These are phyloP conservation scores for Lonicera japonica DNA, from an alignment of 129 eudicot species.

Conservation along the genomic window DNA sequence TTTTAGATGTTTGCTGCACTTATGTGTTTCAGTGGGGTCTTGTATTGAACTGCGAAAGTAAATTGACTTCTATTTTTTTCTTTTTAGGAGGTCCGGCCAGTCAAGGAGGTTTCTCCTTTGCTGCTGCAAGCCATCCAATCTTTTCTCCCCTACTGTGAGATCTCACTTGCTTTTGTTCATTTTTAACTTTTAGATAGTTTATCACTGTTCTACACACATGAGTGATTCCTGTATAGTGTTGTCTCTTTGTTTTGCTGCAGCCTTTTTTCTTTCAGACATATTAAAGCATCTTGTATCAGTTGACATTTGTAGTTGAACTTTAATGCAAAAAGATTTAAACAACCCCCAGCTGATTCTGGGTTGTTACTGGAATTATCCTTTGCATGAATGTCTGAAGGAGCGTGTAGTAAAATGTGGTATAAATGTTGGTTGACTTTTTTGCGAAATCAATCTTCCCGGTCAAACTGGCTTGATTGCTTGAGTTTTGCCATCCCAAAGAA, in stretches of 20 bases:
- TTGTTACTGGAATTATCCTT: neutral
- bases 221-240: neutral
- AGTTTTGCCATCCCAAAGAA: no score
- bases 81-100: constrained; percentile 84
- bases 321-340: neutral
- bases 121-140: constrained; percentile 78
- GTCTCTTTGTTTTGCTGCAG: neutral
- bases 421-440: neutral
- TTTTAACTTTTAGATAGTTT: neutral
- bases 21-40: constrained; percentile 1
- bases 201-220: neutral
- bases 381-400: neutral
- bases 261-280: neutral
- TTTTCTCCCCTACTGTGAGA: constrained; percentile 81
- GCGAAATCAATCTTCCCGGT: neutral
- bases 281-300: neutral
- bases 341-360: neutral
- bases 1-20: neutral
- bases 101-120: constrained; percentile 76
- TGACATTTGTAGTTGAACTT: neutral
- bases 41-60: constrained; percentile 1
- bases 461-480: neutral
- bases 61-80: neutral
- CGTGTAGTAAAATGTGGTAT: neutral
- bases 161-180: constrained; percentile 10